Evolutionary conservation across 2,329 filamentous ascomycete genomes (phyloP).

Genomic region (Cercospora berteroae): DNA sequence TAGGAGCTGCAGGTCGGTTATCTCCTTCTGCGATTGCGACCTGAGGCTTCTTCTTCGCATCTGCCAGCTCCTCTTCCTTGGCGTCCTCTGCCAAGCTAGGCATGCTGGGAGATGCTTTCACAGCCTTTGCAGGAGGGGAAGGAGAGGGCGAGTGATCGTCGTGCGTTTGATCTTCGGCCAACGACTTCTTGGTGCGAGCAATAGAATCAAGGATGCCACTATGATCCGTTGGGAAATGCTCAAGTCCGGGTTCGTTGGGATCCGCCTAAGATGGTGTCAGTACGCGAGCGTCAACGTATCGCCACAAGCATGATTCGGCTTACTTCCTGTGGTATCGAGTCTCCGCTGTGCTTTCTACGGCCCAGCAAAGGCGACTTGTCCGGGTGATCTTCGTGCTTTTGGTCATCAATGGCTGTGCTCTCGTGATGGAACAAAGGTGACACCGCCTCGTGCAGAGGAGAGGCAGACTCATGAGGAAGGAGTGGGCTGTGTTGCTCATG

Average conservation of each 20-base stretch:
- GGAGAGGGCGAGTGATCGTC: conserved; percentile 13
- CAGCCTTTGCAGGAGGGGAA: conserved; percentile 17
- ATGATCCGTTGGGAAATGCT: conserved; percentile 38
- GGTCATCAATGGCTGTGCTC: conserved; percentile 27
- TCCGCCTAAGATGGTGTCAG: conserved; percentile 26
- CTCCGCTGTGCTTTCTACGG: conserved; percentile 20
- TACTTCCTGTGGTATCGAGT: conserved; percentile 14
- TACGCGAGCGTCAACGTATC: not conserved
- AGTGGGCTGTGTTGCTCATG: conserved; percentile 34
- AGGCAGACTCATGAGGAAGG: conserved; percentile 40
- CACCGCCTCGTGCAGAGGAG: conserved; percentile 27
- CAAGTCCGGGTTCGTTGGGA: conserved; percentile 34
- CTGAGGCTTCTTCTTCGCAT: conserved; percentile 14
- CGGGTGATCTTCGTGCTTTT: conserved; percentile 20
- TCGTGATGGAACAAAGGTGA: conserved; percentile 38
- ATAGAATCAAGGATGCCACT: conserved; percentile 38
- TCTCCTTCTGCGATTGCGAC: conserved; percentile 15
- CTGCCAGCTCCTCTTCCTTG: conserved; percentile 24
- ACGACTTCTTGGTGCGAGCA: conserved; percentile 27
- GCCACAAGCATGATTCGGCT: not conserved
- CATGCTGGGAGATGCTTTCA: conserved; percentile 25
- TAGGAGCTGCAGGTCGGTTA: conserved; percentile 27
- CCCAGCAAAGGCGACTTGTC: conserved; percentile 11
- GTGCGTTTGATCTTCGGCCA: conserved; percentile 29
- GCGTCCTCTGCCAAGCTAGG: conserved; percentile 33